Base-by-base conservation (phyloP, 257 asterid species). In the Solanum chaucha region DNA sequence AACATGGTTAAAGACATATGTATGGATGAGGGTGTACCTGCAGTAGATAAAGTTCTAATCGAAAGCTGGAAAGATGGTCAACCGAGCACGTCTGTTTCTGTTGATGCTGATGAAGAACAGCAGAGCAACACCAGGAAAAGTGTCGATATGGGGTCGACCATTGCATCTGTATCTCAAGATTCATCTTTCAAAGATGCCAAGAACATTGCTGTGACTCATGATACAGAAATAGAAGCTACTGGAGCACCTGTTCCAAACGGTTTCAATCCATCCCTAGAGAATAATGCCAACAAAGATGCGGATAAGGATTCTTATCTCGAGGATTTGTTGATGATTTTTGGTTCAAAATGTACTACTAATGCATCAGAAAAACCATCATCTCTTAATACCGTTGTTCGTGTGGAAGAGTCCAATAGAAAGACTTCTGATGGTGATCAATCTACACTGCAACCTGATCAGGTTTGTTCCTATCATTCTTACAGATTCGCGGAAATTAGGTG, bases 1-100 rank as follows among this genome's bases (percentile, higher is more conserved):
- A 92, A 92, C 65, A 64, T 80, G 85, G 88, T 92, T 86, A 96
- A 93, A 90, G 99, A 96, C 87, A 96, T 96, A 84, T 91, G 99
- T 38, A 89, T 96, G 17, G 99, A 96, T 51, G 95, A 93, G 85
- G 96, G 98, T 84, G 82, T 87, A 90, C 92, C 93, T 68, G 86
- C 82, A 22, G 91, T 88, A 38, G 95, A 89, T 36, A 89, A 91
- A 86, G 82, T 44, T 83, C 87, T 88, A 87, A 84, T 71, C 34
- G 93, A 88, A 65, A 88, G 71, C 87, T 59, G 35, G 83, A 85
- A 90, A 68, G 90, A 89, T 86, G 94, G 84, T 82, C 88, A 88
- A 83, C 40, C 83, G 32, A 89, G 84, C 34, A 55, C 13, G n/a
- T 44, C 65, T 64, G 40, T 87, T 84, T 83, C 89, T 72, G 90